Evolutionary conservation across 176 grass and related monocot genomes (phyloP).

Genomic region (Rhynchospora pubera): DNA sequence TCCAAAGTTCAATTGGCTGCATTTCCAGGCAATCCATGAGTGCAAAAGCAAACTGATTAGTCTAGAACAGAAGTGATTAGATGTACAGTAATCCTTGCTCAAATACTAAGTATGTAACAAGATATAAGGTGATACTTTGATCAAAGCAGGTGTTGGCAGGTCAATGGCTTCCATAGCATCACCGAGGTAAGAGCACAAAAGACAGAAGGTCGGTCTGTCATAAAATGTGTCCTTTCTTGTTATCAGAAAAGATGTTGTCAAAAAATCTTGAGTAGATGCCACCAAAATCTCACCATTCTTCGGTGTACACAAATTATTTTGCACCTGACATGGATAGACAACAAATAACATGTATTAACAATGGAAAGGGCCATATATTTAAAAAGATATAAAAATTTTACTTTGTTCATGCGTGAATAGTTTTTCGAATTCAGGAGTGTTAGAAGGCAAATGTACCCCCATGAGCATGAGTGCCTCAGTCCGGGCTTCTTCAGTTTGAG

Average conservation of each 20-base stretch:
- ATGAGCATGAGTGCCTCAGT: slow-evolving; percentile 97
- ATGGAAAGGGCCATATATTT: not conserved
- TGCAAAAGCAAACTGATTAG: slow-evolving; percentile 18
- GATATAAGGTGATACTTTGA: slow-evolving; percentile 52
- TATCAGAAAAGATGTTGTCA: slow-evolving; percentile 93
- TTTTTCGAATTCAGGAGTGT: slow-evolving; percentile 11
- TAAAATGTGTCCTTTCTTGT: slow-evolving; percentile 95
- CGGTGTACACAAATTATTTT: slow-evolving; percentile 98
- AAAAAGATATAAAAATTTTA: slow-evolving; percentile 8
- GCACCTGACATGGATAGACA: slow-evolving; percentile 58
- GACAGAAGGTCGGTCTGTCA: slow-evolving; percentile 68
- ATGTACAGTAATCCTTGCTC: not conserved
- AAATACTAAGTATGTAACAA: slow-evolving; percentile 16
- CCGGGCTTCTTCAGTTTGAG: slow-evolving; percentile 98
- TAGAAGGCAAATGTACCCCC: slow-evolving; percentile 52
- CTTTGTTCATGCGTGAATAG: slow-evolving; percentile 6
- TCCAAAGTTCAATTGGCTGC: slow-evolving; percentile 95
- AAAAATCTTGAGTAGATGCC: slow-evolving; percentile 95
- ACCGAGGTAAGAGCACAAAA: slow-evolving; percentile 90
- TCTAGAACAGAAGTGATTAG: slow-evolving; percentile 15
- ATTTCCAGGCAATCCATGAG: slow-evolving; percentile 18
- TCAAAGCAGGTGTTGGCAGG: slow-evolving; percentile 77
- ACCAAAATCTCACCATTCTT: slow-evolving; percentile 96
- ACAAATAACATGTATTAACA: not conserved
- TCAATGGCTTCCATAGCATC: slow-evolving; percentile 90